These are phyloP conservation scores for Dorcoceras hygrometricum DNA, from an alignment of 257 asterid genomes.

Conservation along the genomic window DNA sequence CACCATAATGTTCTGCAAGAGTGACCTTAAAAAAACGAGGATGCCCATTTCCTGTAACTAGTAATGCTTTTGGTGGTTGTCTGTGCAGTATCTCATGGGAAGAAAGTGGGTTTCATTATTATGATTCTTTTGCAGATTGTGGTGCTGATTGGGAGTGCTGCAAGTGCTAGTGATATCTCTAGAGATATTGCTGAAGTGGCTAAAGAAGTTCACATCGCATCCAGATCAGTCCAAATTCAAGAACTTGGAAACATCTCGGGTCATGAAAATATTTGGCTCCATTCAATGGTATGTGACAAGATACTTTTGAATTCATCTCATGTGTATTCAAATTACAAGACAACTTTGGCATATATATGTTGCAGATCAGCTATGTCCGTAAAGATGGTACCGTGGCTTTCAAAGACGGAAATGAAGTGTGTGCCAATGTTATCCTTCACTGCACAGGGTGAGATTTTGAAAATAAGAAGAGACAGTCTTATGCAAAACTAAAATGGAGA, in stretches of 20 bases:
- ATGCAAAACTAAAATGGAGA: neutral
- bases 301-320: neutral
- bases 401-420: constrained; percentile 46
- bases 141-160: constrained; percentile 78
- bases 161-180: constrained; percentile 89
- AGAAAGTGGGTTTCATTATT: constrained; percentile 10
- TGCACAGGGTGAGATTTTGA: constrained; percentile 81
- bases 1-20: neutral
- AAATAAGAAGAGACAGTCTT: neutral
- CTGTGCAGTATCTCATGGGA: neutral
- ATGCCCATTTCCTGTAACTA: neutral
- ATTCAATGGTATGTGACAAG: constrained; percentile 53
- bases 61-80: neutral
- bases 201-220: constrained; percentile 80
- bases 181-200: constrained; percentile 73
- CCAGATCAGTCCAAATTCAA: constrained; percentile 48
- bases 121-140: constrained; percentile 52
- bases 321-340: neutral
- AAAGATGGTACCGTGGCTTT: constrained; percentile 68
- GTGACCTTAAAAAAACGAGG: neutral
- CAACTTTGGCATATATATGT: constrained; percentile 24
- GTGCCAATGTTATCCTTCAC: constrained; percentile 71
- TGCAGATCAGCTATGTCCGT: constrained; percentile 57
- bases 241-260: constrained; percentile 47
- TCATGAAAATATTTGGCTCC: constrained; percentile 66